A percentile compares a stretch with the other conserved stretches of the same genome.
Conservation (phyloP, 768 basidiomycete species). For the Dacryopinax primogenitus region DNA sequence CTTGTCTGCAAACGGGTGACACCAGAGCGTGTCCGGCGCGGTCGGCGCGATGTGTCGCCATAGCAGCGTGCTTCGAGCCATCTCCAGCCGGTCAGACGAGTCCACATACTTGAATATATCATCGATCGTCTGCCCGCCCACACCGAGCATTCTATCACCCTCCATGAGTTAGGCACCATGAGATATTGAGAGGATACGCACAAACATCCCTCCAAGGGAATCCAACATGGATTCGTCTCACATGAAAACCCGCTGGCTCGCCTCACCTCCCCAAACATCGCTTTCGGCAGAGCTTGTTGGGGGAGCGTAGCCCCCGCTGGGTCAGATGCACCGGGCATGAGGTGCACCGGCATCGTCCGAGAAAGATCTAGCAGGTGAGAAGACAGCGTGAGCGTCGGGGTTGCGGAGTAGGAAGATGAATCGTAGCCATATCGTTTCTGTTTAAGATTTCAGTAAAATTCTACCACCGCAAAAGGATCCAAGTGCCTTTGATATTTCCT, state of each 20-base stretch:
- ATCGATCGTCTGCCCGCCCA: conserved; percentile 84
- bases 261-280: conserved; percentile 63
- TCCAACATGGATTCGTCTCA: conserved; percentile 83
- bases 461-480: conserved; percentile 7
- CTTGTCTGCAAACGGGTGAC: conserved; percentile 74
- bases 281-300: conserved; percentile 82
- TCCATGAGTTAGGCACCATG: neutral
- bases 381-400: conserved; percentile 60
- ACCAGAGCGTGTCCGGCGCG: conserved; percentile 95
- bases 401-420: conserved; percentile 50
- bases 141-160: conserved; percentile 51
- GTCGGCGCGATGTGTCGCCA: conserved; percentile 99
- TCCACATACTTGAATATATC: conserved; percentile 89
- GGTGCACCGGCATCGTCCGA: conserved; percentile 65
- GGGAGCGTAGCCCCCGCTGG: conserved; percentile 82
- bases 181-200: conserved; percentile 23
- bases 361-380: conserved; percentile 62
- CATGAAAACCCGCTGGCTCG: conserved; percentile 51
- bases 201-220: conserved; percentile 45
- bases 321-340: conserved; percentile 79
- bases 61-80: conserved; percentile 65
- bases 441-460: neutral
- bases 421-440: conserved; percentile 61
- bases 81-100: conserved; percentile 48
- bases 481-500: conserved; percentile 23